A percentile compares a stretch with the other conserved stretches of the same genome.
phyloP scores from a whole-genome alignment of 2,329 filamentous ascomycete species.

The Dactylellina parvicollis region DNA sequence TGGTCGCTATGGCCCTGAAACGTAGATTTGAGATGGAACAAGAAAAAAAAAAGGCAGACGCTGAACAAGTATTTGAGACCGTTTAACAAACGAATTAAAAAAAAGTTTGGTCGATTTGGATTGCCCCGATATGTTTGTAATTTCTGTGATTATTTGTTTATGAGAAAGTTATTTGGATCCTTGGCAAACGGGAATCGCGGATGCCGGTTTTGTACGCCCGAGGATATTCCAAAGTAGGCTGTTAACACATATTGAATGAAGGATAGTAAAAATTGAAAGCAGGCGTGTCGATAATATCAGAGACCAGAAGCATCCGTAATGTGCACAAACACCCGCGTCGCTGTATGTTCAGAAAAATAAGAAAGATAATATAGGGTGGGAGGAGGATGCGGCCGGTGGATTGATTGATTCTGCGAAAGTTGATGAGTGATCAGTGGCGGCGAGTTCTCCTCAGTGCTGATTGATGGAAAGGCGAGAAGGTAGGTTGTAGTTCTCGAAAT shows the following conservation, averaged over 20 bases:
- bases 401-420: neutral
- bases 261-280: conserved; percentile 26
- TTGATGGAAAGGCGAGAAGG: conserved; percentile 29
- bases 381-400: neutral
- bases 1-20: conserved; percentile 53
- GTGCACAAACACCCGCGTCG: conserved; percentile 2
- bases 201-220: conserved; percentile 9
- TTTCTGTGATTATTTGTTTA: conserved; percentile 36
- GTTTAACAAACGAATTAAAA: neutral
- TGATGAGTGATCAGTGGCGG: neutral
- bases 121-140: conserved; percentile 44
- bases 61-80: conserved; percentile 34
- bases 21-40: neutral
- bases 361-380: neutral
- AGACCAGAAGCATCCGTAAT: neutral
- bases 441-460: neutral
- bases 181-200: conserved; percentile 21
- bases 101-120: conserved; percentile 17
- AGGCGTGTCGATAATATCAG: conserved; percentile 1
- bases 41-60: conserved; percentile 23
- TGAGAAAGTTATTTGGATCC: neutral
- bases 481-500: neutral
- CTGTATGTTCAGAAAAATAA: neutral
- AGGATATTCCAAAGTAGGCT: conserved; percentile 6
- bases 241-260: conserved; percentile 54